Percentiles rank a stretch among this genome's conserved stretches.
phyloP scores from a whole-genome alignment of 495 filamentous ascomycete genomes.

The Neurospora tetraspora region DNA sequence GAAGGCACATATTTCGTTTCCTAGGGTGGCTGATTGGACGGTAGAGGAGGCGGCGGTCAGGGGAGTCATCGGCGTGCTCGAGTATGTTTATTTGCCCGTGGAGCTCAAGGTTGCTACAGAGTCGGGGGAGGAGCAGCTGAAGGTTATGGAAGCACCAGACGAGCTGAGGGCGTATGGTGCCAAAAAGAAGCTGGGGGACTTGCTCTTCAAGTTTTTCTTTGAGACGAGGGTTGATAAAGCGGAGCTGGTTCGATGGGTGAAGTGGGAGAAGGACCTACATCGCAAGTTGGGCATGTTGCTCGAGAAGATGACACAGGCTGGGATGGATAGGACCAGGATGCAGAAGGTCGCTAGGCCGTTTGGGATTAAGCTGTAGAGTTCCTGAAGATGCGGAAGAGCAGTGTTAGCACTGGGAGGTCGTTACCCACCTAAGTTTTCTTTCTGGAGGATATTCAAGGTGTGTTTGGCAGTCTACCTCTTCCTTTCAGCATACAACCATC shows the following conservation, averaged over 20 bases:
- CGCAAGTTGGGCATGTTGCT: not conserved
- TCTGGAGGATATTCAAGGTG: not conserved
- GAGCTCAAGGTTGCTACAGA: not conserved
- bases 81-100: not conserved
- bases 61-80: not conserved
- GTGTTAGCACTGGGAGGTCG: not conserved
- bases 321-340: not conserved
- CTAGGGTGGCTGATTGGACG: not conserved
- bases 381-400: not conserved
- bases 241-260: not conserved
- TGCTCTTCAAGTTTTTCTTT: rapidly evolving
- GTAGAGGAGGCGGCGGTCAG: not conserved
- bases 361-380: not conserved
- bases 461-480: not conserved
- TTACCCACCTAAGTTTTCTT: not conserved
- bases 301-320: not conserved
- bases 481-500: not conserved
- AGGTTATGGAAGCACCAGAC: not conserved
- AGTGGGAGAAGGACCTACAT: not conserved
- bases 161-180: not conserved
- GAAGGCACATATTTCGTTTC: not conserved
- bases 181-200: not conserved
- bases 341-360: not conserved
- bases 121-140: not conserved
- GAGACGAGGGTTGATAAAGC: not conserved